Evolutionary conservation across 495 filamentous ascomycete genomes (phyloP).

Genomic region (Elaphomyces granulatus): DNA sequence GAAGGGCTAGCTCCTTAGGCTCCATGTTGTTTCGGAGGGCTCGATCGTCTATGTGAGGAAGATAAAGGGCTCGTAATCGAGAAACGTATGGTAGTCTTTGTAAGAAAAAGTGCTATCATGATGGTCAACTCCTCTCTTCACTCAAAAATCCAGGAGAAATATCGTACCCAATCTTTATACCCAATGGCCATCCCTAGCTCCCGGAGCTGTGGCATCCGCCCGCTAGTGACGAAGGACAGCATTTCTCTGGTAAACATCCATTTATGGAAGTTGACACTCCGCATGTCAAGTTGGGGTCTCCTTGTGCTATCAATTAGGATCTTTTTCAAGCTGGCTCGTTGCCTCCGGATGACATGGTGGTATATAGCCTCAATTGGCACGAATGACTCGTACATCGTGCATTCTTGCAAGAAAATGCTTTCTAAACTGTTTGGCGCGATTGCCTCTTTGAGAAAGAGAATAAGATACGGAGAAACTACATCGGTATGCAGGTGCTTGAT

Average conservation of each 20-base stretch:
- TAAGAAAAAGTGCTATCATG: conserved; percentile 66
- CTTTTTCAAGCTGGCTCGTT: conserved; percentile 59
- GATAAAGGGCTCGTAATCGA: conserved; percentile 63
- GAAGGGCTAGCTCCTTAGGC: conserved; percentile 61
- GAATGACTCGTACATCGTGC: conserved; percentile 35
- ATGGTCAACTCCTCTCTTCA: conserved; percentile 14
- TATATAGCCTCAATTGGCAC: conserved; percentile 66
- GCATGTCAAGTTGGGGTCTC: conserved; percentile 19
- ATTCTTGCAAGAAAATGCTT: conserved; percentile 72
- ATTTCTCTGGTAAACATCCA: conserved; percentile 72
- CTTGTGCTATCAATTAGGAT: conserved; percentile 64
- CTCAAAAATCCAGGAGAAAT: conserved; percentile 3
- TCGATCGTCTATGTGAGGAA: conserved; percentile 46
- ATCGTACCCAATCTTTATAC: conserved; percentile 73
- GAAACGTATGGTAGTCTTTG: conserved; percentile 64
- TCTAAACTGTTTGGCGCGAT: conserved; percentile 77
- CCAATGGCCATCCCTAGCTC: conserved; percentile 69
- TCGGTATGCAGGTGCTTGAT: conserved; percentile 78
- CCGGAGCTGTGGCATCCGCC: conserved; percentile 59
- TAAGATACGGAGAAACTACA: conserved; percentile 58
- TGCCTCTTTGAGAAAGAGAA: conserved; percentile 72
- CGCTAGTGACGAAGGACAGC: conserved; percentile 65
- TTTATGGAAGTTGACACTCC: conserved; percentile 19
- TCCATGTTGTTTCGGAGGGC: conserved; percentile 24
- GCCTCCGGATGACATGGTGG: conserved; percentile 54